phyloP scores from a whole-genome alignment of 441 rosid species.

The Heliophila coronopifolia region DNA sequence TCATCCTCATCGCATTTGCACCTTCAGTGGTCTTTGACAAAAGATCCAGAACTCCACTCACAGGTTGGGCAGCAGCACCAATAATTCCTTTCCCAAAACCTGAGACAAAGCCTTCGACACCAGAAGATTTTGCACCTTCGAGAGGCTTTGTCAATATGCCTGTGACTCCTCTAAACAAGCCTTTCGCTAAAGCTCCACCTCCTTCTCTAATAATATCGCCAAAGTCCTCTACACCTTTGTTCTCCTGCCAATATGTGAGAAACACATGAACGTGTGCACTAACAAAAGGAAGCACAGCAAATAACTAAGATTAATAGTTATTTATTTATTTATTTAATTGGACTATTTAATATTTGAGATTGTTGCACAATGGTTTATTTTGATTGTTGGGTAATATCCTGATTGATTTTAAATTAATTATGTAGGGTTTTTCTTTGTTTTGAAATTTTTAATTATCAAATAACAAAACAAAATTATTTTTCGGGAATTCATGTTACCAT shows the following conservation, averaged over 20 bases:
- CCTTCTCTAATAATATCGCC: slow-evolving; percentile 97
- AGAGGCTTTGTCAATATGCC: slow-evolving; percentile 96
- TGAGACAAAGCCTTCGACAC: slow-evolving; percentile 96
- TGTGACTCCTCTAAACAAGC: slow-evolving; percentile 95
- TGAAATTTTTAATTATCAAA: too few relatives aligned
- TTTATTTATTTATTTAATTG: too few relatives aligned
- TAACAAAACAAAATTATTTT: too few relatives aligned
- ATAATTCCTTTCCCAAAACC: slow-evolving; percentile 97
- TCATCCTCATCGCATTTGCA: slow-evolving; percentile 99
- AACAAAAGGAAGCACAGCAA: background rate
- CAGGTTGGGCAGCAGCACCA: slow-evolving; percentile 99
- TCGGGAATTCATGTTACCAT: too few relatives aligned
- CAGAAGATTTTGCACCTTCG: slow-evolving; percentile 94
- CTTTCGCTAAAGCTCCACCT: slow-evolving; percentile 98
- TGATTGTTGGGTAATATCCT: too few relatives aligned
- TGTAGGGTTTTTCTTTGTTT: too few relatives aligned
- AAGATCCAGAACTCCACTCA: slow-evolving; percentile 97
- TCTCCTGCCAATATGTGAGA: slow-evolving; percentile 54
- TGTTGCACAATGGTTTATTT: too few relatives aligned
- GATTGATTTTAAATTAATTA: too few relatives aligned
- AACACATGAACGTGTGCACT: slow-evolving; percentile 18
- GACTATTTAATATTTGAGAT: too few relatives aligned
- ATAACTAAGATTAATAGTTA: too few relatives aligned
- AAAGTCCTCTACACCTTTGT: slow-evolving; percentile 93
- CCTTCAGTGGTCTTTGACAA: slow-evolving; percentile 98